Percentiles rank a stretch among this genome's conserved stretches.
Conservation (phyloP, 148 eudicot genomes). For the Amaranthus palmeri region DNA sequence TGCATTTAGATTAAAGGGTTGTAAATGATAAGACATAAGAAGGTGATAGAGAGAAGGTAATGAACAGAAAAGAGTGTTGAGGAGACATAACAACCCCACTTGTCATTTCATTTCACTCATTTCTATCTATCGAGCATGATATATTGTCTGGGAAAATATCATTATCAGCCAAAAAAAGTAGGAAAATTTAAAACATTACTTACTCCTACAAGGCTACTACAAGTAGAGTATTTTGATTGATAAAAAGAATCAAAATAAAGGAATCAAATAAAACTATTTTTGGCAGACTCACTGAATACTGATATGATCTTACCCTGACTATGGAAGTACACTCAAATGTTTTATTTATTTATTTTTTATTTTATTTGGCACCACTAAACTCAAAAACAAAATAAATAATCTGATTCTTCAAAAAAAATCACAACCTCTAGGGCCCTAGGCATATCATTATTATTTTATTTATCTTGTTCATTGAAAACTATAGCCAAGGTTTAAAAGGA, state of each 20-base stretch:
- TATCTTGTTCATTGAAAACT: no score
- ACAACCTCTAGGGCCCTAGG: no score
- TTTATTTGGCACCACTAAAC: background rate
- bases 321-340: constrained; percentile 23
- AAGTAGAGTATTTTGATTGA: background rate
- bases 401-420: background rate
- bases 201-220: no score
- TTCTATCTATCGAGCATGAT: no score
- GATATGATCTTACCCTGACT: constrained; percentile 48
- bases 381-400: background rate
- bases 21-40: background rate
- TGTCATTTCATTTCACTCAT: background rate
- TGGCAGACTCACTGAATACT: constrained; percentile 31
- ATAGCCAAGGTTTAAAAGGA: no score
- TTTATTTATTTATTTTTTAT: background rate
- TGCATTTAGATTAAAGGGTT: constrained; percentile 5
- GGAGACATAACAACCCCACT: background rate
- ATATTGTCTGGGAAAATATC: no score
- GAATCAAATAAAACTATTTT: constrained; percentile 7
- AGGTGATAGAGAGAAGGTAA: background rate
- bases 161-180: no score
- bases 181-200: no score
- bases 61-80: no score
- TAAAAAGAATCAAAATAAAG: background rate
- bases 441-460: no score